Evolutionary conservation across 2,329 filamentous ascomycete genomes (phyloP), one percentile per base, ranked within the genome.

Genomic region (Beauveria australis): DNA sequence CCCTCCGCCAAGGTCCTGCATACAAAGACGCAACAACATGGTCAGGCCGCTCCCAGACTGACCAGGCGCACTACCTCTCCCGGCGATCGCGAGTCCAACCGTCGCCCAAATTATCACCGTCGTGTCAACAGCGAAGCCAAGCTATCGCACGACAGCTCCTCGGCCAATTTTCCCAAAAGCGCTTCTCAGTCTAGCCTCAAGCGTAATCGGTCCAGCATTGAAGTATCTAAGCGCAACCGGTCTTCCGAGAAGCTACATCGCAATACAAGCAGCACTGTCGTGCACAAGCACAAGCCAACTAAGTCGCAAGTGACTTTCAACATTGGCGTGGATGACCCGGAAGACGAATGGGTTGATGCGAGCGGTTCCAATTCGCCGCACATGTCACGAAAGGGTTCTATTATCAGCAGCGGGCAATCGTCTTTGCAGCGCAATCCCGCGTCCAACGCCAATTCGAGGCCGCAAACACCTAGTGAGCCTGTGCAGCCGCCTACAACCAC

Each of bases 321-420:
- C 66, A 76, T 88, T 59, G 85, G 84, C 57, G 79, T 76, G 67
- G 77, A 79, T 68, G 72, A 71, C 26, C 72, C 59, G 37, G 72
- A 83, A 57, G 83, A 85, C 76, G 84, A 84, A 74, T 88, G 85
- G 85, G 82, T 87, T 47, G 85, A 88, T 72, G 84, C 84, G 62
- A 87, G 83, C 71, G 79, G 78, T 52, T 85, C 82, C 61, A 84
- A 84, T 56, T 86, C 83, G 12, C 84, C 84, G 5, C 81, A 84
- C 63, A 72, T 75, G 51, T 76, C 74, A 56, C 72, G 74, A 60
- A 76, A 76, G 64, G 72, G 78, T 28, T 83, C 81, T 2, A 72
- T 81, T 37, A 77, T 77, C 62, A 78, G 78, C 70, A 80, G 77
- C 64, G 78, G 74, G 22, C 79, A 78, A 59, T 78, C 77, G 14